Percentiles rank a stretch among this genome's conserved stretches.
phyloP scores from a whole-genome alignment of 768 basidiomycete genomes.

The Termitomyces sp. region DNA sequence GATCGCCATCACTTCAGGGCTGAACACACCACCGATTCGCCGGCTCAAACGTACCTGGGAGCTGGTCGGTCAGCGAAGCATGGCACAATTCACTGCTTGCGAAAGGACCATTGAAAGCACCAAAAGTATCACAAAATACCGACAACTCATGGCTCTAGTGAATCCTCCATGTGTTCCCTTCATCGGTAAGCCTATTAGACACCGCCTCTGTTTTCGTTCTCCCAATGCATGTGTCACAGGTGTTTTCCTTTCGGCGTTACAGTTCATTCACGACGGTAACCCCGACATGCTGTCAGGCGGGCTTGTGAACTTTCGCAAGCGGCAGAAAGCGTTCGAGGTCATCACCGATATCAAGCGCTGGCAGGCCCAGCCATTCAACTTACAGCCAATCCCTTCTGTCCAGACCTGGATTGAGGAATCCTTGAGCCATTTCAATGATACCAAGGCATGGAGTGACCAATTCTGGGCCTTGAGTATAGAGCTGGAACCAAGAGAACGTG shows the following conservation, averaged over 20 bases:
- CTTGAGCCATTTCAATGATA: conserved; percentile 67
- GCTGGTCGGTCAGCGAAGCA: conserved; percentile 75
- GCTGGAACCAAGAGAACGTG: conserved; percentile 90
- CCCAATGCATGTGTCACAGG: conserved; percentile 46
- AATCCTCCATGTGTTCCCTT: conserved; percentile 96
- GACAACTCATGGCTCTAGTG: conserved; percentile 75
- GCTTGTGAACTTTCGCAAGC: conserved; percentile 94
- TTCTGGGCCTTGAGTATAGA: conserved; percentile 86
- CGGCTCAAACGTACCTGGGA: conserved; percentile 95
- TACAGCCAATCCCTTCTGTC: conserved; percentile 63
- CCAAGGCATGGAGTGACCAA: conserved; percentile 67
- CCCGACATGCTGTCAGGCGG: conserved; percentile 78
- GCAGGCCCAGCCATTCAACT: conserved; percentile 89
- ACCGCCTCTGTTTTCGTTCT: background rate
- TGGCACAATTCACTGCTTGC: conserved; percentile 67
- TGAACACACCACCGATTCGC: conserved; percentile 90
- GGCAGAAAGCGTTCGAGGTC: conserved; percentile 90
- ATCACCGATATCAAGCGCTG: conserved; percentile 95
- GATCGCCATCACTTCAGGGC: conserved; percentile 91
- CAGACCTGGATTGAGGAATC: conserved; percentile 77
- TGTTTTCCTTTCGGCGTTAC: conserved; percentile 91
- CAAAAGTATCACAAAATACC: conserved; percentile 93
- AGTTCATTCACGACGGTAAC: conserved; percentile 96
- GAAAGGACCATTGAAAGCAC: conserved; percentile 90
- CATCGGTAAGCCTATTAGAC: conserved; percentile 59